phyloP scores from a whole-genome alignment of 768 basidiomycete species.

The Aureoboletus auriporus region DNA sequence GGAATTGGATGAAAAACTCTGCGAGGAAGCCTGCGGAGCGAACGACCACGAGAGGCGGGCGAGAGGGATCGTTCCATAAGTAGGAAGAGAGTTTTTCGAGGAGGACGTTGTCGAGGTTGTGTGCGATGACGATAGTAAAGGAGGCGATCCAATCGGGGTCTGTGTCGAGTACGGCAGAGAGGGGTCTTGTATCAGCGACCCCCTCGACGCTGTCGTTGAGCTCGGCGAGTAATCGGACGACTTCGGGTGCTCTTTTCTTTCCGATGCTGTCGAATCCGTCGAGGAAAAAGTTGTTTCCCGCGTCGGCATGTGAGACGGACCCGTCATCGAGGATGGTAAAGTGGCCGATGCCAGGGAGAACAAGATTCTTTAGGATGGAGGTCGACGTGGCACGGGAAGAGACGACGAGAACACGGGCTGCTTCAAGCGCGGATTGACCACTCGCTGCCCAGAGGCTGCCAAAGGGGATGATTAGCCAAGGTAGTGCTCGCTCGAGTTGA shows the following conservation, averaged over 20 bases:
- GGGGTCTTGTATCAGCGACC: conserved; percentile 49
- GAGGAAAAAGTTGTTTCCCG: conserved; percentile 97
- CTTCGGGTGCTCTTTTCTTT: conserved; percentile 73
- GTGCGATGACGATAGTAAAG: conserved; percentile 80
- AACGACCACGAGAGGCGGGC: conserved; percentile 71
- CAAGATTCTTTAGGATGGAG: conserved; percentile 91
- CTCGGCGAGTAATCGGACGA: conserved; percentile 71
- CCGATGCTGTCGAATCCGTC: conserved; percentile 73
- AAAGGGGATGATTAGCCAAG: neutral
- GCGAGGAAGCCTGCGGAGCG: conserved; percentile 88
- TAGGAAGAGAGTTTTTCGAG: conserved; percentile 58
- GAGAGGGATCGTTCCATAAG: conserved; percentile 61
- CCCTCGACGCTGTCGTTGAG: conserved; percentile 88
- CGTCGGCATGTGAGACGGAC: conserved; percentile 64
- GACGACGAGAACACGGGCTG: conserved; percentile 76
- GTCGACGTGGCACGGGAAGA: conserved; percentile 81
- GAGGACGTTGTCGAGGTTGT: conserved; percentile 62
- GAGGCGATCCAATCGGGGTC: conserved; percentile 52
- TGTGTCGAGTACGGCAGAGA: conserved; percentile 53
- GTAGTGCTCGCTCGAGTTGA: neutral
- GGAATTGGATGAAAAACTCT: conserved; percentile 83
- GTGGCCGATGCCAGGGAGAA: conserved; percentile 92
- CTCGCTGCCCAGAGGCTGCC: conserved; percentile 87
- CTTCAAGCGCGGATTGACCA: conserved; percentile 87
- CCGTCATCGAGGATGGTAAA: conserved; percentile 84